Evolutionary conservation across 1,284 basidiomycete genomes (phyloP).

Genomic region (Malassezia equina): DNA sequence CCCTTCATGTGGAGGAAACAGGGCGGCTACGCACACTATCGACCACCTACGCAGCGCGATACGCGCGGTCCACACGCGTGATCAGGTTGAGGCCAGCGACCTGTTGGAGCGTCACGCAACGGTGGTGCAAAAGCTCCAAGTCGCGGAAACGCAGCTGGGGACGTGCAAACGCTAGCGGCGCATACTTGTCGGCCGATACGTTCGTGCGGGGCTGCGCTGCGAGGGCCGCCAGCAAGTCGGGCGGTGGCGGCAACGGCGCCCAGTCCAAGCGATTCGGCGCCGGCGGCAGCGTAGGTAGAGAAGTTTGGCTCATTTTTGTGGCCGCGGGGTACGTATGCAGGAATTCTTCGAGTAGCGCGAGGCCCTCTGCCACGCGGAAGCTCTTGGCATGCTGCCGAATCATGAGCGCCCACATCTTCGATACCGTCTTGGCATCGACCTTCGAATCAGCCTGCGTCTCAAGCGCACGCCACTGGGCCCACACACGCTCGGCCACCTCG

Average conservation of each 20-base stretch:
- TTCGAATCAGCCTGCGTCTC: conserved; percentile 7
- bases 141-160: conserved; percentile 27
- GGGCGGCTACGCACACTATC: not conserved
- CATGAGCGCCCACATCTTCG: conserved; percentile 22
- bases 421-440: conserved; percentile 15
- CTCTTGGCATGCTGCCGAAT: conserved; percentile 27
- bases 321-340: conserved; percentile 7
- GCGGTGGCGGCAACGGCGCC: conserved; percentile 7
- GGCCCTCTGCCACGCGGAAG: not conserved
- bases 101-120: conserved; percentile 20
- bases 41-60: conserved; percentile 1
- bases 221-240: not conserved
- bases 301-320: not conserved
- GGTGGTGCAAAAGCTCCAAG: conserved; percentile 33
- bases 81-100: conserved; percentile 11
- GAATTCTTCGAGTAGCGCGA: conserved; percentile 7
- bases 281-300: not conserved
- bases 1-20: not conserved
- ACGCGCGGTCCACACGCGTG: conserved; percentile 16
- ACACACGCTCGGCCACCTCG: conserved; percentile 16
- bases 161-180: not conserved
- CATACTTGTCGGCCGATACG: not conserved
- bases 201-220: not conserved
- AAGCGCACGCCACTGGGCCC: conserved; percentile 18
- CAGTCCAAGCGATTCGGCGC: not conserved